Conservation (phyloP, 2,329 filamentous ascomycete genomes). For the Fusarium pseudoanthophilum region DNA sequence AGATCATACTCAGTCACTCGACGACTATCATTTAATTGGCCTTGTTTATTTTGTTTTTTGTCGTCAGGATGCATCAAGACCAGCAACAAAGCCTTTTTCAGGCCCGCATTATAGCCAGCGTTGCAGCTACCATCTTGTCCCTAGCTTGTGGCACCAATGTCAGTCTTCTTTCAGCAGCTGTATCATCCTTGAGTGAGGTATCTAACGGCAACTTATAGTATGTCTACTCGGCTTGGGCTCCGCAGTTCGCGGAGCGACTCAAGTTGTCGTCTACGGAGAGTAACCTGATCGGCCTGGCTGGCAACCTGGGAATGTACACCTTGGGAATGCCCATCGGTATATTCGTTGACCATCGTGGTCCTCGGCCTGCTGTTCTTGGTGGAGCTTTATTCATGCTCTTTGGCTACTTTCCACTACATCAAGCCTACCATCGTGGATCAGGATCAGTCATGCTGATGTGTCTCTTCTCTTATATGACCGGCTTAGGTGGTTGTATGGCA, state of each 20-base stretch:
- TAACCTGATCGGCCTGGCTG: conserved; percentile 87
- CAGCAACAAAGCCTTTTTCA: conserved; percentile 59
- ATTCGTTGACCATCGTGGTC: conserved; percentile 84
- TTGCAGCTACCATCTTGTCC: conserved; percentile 85
- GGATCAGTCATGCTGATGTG: conserved; percentile 73
- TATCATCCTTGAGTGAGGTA: not conserved
- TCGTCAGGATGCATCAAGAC: conserved; percentile 39
- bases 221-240: conserved; percentile 97
- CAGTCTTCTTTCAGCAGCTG: conserved; percentile 47
- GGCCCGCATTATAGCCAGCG: conserved; percentile 81
- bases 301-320: conserved; percentile 94
- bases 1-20: not conserved
- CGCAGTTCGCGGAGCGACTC: conserved; percentile 89
- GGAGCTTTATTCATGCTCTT: conserved; percentile 77
- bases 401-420: conserved; percentile 88
- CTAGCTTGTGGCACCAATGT: conserved; percentile 95
- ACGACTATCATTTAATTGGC: not conserved
- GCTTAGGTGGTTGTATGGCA: conserved; percentile 89
- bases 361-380: conserved; percentile 79
- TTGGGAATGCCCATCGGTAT: conserved; percentile 90
- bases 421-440: conserved; percentile 77
- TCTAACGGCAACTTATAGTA: conserved; percentile 69
- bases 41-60: not conserved
- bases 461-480: conserved; percentile 86
- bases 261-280: conserved; percentile 90